phyloP scores from a whole-genome alignment of 495 filamentous ascomycete genomes.

The Oleoguttula mirabilis region DNA sequence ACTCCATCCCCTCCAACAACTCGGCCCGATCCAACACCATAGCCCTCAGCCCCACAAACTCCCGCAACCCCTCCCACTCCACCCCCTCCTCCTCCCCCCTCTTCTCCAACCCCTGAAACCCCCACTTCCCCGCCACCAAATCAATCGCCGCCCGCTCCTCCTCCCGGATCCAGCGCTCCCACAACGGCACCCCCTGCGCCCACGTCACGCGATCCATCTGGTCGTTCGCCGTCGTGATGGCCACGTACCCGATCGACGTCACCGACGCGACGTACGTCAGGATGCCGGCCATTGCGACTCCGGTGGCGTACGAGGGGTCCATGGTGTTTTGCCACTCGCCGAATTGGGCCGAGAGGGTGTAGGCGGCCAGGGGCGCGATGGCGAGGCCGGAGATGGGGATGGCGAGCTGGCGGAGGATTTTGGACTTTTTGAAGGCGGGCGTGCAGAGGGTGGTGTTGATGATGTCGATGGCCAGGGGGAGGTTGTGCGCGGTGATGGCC shows the following conservation, averaged over 20 bases:
- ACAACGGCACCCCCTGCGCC: conserved; percentile 64
- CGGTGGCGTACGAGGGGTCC: conserved; percentile 55
- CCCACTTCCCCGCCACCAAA: conserved; percentile 74
- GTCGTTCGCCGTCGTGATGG: conserved; percentile 74
- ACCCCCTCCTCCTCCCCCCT: conserved; percentile 82
- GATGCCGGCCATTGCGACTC: conserved; percentile 68
- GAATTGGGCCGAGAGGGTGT: conserved; percentile 50
- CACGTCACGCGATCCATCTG: conserved; percentile 90
- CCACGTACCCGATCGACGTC: conserved; percentile 67
- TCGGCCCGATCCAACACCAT: conserved; percentile 84
- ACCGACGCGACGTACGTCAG: conserved; percentile 71
- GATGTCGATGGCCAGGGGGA: conserved; percentile 64
- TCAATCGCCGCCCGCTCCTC: conserved; percentile 87
- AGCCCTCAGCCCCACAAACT: conserved; percentile 64
- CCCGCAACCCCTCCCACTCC: conserved; percentile 73
- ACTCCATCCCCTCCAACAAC: conserved; percentile 87
- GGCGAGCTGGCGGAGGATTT: conserved; percentile 42
- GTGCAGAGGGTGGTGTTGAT: conserved; percentile 66
- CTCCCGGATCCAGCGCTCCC: conserved; percentile 81
- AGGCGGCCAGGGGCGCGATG: conserved; percentile 56
- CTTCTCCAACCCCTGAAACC: conserved; percentile 66
- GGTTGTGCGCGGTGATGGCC: conserved; percentile 64
- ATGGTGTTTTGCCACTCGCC: conserved; percentile 54
- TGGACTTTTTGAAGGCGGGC: conserved; percentile 57
- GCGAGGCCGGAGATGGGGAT: conserved; percentile 41